Conservation (phyloP, 345 rosid species). For the Capsella bursapastoris region DNA sequence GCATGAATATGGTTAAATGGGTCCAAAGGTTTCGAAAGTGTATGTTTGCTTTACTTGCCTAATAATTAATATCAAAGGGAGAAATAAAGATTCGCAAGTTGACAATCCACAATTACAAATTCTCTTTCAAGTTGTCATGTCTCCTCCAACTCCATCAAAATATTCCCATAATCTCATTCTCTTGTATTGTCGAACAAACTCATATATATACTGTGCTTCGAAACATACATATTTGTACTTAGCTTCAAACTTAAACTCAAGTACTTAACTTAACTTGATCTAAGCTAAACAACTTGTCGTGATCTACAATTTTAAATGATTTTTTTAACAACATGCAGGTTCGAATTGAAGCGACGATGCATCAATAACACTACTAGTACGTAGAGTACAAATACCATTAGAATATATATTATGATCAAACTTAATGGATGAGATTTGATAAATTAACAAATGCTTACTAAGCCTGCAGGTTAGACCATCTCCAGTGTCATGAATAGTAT, state of each 20-base stretch:
- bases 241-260: neutral
- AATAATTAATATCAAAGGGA: constrained; percentile 12
- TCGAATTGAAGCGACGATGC: neutral
- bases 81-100: constrained; percentile 31
- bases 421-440: too few relatives aligned
- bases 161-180: constrained; percentile 31
- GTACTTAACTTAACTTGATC: neutral
- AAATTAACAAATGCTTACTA: too few relatives aligned
- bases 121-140: constrained; percentile 41
- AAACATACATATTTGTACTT: neutral
- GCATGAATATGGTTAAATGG: constrained; percentile 17
- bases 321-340: neutral
- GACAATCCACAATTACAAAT: constrained; percentile 22
- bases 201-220: neutral
- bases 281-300: neutral
- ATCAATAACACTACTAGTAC: too few relatives aligned
- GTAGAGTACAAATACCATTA: too few relatives aligned
- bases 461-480: too few relatives aligned
- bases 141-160: constrained; percentile 37
- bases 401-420: too few relatives aligned
- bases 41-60: constrained; percentile 23
- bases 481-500: neutral
- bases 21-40: constrained; percentile 32
- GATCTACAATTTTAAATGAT: neutral
- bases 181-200: constrained; percentile 2